phyloP scores from a whole-genome alignment of 352 stramenopile species.

The Globisporangium viniferum region DNA sequence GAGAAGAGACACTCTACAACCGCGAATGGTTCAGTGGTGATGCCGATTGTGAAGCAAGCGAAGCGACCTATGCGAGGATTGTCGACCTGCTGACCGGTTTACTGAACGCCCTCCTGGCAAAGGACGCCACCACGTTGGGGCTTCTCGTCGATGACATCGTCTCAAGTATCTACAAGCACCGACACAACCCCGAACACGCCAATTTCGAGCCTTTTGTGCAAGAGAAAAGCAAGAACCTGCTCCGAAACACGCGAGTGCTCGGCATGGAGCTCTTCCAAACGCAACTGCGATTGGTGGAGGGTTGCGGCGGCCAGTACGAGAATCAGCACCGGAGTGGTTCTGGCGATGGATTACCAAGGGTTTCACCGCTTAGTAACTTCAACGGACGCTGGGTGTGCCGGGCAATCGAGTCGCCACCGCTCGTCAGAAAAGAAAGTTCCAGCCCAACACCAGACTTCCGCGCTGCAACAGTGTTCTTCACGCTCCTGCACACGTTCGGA shows the following conservation, averaged over 20 bases:
- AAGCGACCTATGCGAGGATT: background rate
- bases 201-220: constrained; percentile 5
- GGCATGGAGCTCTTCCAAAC: background rate
- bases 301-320: background rate
- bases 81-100: constrained; percentile 8
- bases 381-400: constrained; percentile 19
- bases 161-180: constrained; percentile 10
- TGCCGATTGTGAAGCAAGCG: background rate
- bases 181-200: background rate
- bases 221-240: constrained; percentile 4
- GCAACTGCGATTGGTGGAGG: constrained; percentile 8
- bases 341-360: background rate
- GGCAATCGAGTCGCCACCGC: constrained; percentile 1
- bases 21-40: background rate
- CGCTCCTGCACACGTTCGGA: constrained; percentile 7
- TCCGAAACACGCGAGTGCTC: constrained; percentile 15
- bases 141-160: constrained; percentile 12
- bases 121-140: constrained; percentile 1
- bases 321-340: background rate
- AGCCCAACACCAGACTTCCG: background rate
- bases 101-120: background rate
- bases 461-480: background rate
- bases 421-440: background rate
- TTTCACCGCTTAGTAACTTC: background rate
- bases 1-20: background rate